Evolutionary conservation across 2,329 filamentous ascomycete species (phyloP).

Genomic region (Chaetomium globosum): DNA sequence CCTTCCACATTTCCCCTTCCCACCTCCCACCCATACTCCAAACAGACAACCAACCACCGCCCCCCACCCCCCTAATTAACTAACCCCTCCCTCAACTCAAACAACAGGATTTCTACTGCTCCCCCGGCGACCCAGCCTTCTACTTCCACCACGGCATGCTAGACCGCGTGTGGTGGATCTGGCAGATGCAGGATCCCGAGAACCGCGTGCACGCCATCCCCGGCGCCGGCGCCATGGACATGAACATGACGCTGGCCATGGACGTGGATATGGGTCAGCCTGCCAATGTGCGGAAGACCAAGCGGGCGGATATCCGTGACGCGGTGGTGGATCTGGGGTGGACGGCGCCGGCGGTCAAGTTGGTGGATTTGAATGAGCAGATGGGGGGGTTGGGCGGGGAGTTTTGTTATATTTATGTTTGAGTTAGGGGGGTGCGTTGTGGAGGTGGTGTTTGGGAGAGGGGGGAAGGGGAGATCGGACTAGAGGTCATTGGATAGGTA

Average conservation of each 20-base stretch:
- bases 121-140: constrained; percentile 46
- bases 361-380: constrained; percentile 38
- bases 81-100: neutral
- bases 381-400: constrained; percentile 37
- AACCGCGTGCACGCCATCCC: constrained; percentile 42
- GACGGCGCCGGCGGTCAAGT: constrained; percentile 33
- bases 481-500: too few relatives aligned
- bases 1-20: too few relatives aligned
- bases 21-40: too few relatives aligned
- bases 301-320: neutral
- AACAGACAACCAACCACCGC: neutral
- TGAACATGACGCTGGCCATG: constrained; percentile 30
- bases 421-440: too few relatives aligned
- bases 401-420: constrained; percentile 41
- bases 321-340: constrained; percentile 37
- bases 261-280: constrained; percentile 19
- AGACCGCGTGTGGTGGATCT: constrained; percentile 48
- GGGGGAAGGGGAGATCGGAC: too few relatives aligned
- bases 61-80: neutral
- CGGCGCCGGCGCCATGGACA: constrained; percentile 19
- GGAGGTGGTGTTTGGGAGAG: too few relatives aligned
- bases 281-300: neutral
- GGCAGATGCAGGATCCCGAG: constrained; percentile 47
- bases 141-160: constrained; percentile 47
- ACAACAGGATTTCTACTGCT: constrained; percentile 31